These are phyloP conservation scores for Juglanconis oblonga DNA, from an alignment of 2,329 filamentous ascomycete genomes.

Conservation along the genomic window DNA sequence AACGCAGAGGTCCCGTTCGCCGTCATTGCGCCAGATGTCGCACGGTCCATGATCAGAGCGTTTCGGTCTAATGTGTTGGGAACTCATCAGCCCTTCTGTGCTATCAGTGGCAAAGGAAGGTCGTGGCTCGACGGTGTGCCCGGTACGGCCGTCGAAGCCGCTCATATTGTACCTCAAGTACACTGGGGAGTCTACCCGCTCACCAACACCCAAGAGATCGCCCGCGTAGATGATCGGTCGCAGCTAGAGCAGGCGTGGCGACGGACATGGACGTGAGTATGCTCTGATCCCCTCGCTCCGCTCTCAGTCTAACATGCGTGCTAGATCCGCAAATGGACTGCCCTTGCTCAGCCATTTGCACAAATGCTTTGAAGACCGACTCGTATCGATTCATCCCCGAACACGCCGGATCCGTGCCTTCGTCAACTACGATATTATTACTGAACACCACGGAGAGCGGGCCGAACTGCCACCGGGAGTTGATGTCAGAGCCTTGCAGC, in stretches of 20 bases:
- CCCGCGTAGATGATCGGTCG: not conserved
- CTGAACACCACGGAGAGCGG: slow-evolving; percentile 11
- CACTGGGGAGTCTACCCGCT: not conserved
- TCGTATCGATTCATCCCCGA: slow-evolving; percentile 24
- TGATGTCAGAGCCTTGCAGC: slow-evolving; percentile 16
- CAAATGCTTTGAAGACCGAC: slow-evolving; percentile 20
- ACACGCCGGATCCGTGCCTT: slow-evolving; percentile 22
- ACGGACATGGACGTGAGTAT: not conserved
- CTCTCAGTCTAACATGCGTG: too few relatives aligned
- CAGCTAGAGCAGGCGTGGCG: not conserved
- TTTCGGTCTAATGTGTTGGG: too few relatives aligned
- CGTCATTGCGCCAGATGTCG: too few relatives aligned
- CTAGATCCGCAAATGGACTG: slow-evolving; percentile 16
- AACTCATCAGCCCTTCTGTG: too few relatives aligned
- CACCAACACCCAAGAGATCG: not conserved
- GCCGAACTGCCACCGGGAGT: slow-evolving; percentile 13
- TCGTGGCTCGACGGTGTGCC: not conserved
- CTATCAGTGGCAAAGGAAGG: not conserved
- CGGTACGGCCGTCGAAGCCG: not conserved
- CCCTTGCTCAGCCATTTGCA: slow-evolving; percentile 21
- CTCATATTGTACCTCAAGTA: not conserved
- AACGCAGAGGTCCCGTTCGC: not conserved
- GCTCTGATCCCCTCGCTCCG: too few relatives aligned
- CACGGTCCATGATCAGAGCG: too few relatives aligned
- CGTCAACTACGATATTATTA: slow-evolving; percentile 18